Evolutionary conservation across 441 rosid species (phyloP).

Genomic region (Croton laevigatus): DNA sequence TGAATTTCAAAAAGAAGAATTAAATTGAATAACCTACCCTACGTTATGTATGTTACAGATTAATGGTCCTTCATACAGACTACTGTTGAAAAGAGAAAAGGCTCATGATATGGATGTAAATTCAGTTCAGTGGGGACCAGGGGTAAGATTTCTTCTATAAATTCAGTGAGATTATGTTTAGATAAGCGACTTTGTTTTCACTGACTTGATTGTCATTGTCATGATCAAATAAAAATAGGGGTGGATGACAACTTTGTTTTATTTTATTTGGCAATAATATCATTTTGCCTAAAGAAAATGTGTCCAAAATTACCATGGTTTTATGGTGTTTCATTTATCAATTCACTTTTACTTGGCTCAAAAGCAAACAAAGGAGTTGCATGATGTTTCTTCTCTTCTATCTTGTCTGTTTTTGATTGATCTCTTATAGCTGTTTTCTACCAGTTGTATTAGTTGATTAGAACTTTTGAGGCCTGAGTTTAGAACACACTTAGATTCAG

Average conservation of each 20-base stretch:
- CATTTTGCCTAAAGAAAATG: neutral
- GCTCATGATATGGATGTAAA: slow-evolving; percentile 93
- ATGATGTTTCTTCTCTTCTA: neutral
- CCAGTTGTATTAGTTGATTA: neutral
- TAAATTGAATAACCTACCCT: neutral
- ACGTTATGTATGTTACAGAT: slow-evolving; percentile 39
- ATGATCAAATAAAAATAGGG: neutral
- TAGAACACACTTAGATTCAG: neutral
- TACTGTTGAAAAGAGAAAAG: slow-evolving; percentile 71
- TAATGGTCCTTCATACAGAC: slow-evolving; percentile 61
- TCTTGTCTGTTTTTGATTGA: neutral
- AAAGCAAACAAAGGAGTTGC: too few species aligned
- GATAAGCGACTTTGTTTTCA: neutral
- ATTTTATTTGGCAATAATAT: neutral
- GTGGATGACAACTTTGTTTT: neutral
- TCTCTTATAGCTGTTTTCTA: neutral
- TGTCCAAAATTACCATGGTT: neutral
- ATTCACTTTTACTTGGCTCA: neutral
- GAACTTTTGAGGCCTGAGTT: neutral
- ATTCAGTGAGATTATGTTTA: neutral
- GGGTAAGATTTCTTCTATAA: slow-evolving; percentile 51
- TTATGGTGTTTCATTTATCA: neutral
- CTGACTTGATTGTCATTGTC: neutral
- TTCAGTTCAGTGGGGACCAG: slow-evolving; percentile 73
- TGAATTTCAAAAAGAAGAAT: neutral